These are phyloP conservation scores for Ogataea haglerorum DNA, from an alignment of 805 yeast genomes.

Conservation along the genomic window DNA sequence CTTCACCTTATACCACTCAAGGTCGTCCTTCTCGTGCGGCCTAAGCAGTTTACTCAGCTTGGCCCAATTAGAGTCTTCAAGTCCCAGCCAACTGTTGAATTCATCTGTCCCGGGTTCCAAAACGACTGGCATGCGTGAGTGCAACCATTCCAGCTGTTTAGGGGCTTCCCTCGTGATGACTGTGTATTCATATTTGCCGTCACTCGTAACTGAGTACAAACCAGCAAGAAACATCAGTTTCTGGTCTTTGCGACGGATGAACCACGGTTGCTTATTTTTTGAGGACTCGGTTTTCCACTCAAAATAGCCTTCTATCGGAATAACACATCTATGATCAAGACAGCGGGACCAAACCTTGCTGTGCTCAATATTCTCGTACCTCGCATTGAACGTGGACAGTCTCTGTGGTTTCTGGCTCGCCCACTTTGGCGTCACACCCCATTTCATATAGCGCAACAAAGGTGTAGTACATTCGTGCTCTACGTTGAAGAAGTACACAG, in stretches of 20 bases:
- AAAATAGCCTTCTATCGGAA: slow-evolving; percentile 80
- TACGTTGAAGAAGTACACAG: slow-evolving; percentile 32
- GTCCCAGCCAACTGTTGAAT: slow-evolving; percentile 63
- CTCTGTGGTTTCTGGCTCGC: slow-evolving; percentile 36
- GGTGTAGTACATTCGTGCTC: slow-evolving; percentile 7
- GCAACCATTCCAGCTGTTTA: slow-evolving; percentile 61
- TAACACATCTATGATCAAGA: slow-evolving; percentile 57
- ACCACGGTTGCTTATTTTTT: slow-evolving; percentile 59
- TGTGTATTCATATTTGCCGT: slow-evolving; percentile 51
- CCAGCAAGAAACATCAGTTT: slow-evolving; percentile 67
- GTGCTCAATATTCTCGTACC: slow-evolving; percentile 56
- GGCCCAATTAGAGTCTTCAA: slow-evolving; percentile 36
- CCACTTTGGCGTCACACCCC: slow-evolving; percentile 80
- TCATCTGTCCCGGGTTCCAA: slow-evolving; percentile 54
- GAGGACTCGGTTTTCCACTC: slow-evolving; percentile 58
- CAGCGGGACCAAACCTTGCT: slow-evolving; percentile 56
- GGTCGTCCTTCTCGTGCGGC: slow-evolving; percentile 32
- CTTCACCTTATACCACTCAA: slow-evolving; percentile 55
- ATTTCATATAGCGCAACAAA: slow-evolving; percentile 55
- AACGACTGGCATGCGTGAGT: slow-evolving; percentile 74
- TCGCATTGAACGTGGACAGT: slow-evolving; percentile 66
- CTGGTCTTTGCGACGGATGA: slow-evolving; percentile 49
- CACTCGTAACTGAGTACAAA: slow-evolving; percentile 33
- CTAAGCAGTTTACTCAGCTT: slow-evolving; percentile 40
- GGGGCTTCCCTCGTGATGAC: slow-evolving; percentile 75